phyloP scores from a whole-genome alignment of 306 rosid species.

The Cyclanthera cordifolia region DNA sequence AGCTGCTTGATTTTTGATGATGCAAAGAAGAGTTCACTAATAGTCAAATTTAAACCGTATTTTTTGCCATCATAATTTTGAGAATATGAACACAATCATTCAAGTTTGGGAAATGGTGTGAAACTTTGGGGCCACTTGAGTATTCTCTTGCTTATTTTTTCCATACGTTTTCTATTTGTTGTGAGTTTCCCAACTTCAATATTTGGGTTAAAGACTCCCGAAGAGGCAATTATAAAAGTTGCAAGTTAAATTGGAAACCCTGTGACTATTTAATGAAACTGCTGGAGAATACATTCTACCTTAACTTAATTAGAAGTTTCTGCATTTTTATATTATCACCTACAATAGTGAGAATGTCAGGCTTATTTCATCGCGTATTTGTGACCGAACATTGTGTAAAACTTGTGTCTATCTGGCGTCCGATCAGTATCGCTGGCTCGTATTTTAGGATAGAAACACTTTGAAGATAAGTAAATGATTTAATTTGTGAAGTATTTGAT shows the following conservation, averaged over 20 bases:
- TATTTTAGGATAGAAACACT: not conserved
- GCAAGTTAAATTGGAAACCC: not conserved
- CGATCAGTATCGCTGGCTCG: not conserved
- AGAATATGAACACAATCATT: conserved; percentile 1
- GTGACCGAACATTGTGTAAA: too few relatives aligned
- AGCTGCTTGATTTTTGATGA: not conserved
- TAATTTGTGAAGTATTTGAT: not conserved
- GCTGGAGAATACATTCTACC: too few relatives aligned
- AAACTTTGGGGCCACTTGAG: not conserved
- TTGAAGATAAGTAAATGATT: not conserved
- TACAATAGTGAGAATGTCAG: not conserved
- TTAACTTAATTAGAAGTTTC: not conserved
- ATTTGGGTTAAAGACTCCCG: not conserved
- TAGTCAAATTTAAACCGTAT: not conserved
- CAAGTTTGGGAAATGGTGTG: not conserved
- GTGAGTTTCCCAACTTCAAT: not conserved
- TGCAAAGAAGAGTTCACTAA: too few relatives aligned
- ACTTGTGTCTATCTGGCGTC: too few relatives aligned
- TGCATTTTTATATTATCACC: not conserved
- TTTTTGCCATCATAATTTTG: conserved; percentile 6
- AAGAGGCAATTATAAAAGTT: not conserved
- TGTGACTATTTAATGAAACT: not conserved
- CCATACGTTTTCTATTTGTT: not conserved
- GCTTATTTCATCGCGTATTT: not conserved
- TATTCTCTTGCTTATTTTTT: not conserved